Conservation (phyloP, 495 filamentous ascomycete species). For the Xylaria nigripes region DNA sequence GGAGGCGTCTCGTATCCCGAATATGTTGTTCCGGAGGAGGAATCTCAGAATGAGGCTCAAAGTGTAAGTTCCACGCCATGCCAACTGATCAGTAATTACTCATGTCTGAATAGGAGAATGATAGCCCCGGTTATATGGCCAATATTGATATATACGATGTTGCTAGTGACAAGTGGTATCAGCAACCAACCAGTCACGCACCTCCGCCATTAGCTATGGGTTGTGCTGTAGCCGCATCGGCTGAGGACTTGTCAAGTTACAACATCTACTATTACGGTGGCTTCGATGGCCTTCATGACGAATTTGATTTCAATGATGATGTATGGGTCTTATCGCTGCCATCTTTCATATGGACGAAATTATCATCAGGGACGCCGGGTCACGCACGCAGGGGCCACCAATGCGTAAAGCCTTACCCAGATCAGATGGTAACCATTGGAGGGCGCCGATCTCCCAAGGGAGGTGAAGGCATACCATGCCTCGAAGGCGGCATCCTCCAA, state of each 20-base stretch:
- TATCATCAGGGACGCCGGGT: conserved; percentile 36
- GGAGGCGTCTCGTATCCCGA: conserved; percentile 56
- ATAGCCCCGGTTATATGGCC: conserved; percentile 53
- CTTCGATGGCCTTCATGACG: conserved; percentile 42
- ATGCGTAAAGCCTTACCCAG: conserved; percentile 60
- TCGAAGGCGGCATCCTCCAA: conserved; percentile 47
- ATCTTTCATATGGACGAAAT: conserved; percentile 66
- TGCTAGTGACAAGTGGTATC: conserved; percentile 48
- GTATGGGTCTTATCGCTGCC: conserved; percentile 70
- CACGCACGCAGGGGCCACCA: conserved; percentile 55
- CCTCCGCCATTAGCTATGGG: conserved; percentile 51
- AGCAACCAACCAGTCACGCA: conserved; percentile 51
- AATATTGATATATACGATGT: conserved; percentile 65
- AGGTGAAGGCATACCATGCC: conserved; percentile 30
- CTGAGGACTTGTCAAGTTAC: conserved; percentile 52
- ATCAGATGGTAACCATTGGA: conserved; percentile 67
- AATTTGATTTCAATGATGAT: conserved; percentile 46
- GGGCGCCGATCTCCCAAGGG: conserved; percentile 30
- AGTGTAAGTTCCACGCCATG: conserved; percentile 31
- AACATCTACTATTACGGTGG: conserved; percentile 76
- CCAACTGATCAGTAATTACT: not conserved
- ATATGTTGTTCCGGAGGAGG: conserved; percentile 20
- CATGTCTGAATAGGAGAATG: conserved; percentile 22
- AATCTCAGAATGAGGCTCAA: conserved; percentile 28
- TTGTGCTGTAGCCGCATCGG: conserved; percentile 57